Evolutionary conservation across 1,139 yeast species (phyloP).

Genomic region (Sugiyamaella castrensis): DNA sequence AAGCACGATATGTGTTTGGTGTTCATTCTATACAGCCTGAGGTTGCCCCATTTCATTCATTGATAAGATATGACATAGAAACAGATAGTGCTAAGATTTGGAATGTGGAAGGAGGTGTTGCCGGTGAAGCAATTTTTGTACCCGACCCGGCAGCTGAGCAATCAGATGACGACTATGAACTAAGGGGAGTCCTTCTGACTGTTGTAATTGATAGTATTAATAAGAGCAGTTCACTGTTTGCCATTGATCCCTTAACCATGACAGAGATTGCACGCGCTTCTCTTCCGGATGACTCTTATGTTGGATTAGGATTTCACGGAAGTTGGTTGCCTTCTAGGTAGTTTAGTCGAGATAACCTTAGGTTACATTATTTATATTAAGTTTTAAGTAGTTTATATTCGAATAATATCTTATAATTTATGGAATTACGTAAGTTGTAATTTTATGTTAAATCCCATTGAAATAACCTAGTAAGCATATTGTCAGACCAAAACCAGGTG

Average conservation of each 20-base stretch:
- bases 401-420: too few relatives aligned
- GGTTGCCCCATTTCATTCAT: conserved; percentile 15
- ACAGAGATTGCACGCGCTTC: conserved; percentile 18
- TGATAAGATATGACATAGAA: conserved; percentile 17
- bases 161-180: conserved; percentile 10
- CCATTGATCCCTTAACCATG: conserved; percentile 20
- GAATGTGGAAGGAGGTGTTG: conserved; percentile 16
- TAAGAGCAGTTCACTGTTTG: conserved; percentile 17
- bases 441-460: too few relatives aligned
- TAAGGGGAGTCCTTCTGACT: conserved; percentile 19
- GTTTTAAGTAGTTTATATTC: too few relatives aligned
- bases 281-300: conserved; percentile 16
- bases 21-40: conserved; percentile 13
- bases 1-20: conserved; percentile 17
- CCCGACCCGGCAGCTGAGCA: conserved; percentile 15
- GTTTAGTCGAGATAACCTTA: too few relatives aligned
- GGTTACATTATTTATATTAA: too few relatives aligned
- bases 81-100: conserved; percentile 13
- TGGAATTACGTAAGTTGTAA: too few relatives aligned
- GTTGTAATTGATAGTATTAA: conserved; percentile 17
- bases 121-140: conserved; percentile 23
- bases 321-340: conserved; percentile 1
- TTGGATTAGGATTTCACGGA: conserved; percentile 29
- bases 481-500: too few relatives aligned
- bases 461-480: too few relatives aligned